Evolutionary conservation across 208 protist genomes (phyloP).

Genomic region (Crithidia thermophila): DNA sequence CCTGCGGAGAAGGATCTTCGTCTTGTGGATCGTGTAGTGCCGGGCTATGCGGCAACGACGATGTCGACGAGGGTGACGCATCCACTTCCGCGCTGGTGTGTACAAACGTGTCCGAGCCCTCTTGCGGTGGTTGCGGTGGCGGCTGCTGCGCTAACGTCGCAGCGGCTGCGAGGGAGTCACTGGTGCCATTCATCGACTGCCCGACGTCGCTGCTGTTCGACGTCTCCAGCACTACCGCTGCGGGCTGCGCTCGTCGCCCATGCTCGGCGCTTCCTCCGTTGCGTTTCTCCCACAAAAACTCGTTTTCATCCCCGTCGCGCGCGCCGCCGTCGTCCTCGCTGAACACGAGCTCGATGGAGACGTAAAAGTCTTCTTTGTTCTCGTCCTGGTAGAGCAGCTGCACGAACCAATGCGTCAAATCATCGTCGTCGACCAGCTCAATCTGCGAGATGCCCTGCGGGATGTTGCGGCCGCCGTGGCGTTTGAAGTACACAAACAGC

Average conservation of each 20-base stretch:
- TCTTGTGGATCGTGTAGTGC: no score
- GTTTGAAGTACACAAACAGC: constrained; percentile 55
- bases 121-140: background rate
- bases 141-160: background rate
- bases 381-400: constrained; percentile 74
- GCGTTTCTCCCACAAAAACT: no score
- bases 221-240: no score
- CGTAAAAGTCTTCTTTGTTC: constrained; percentile 64
- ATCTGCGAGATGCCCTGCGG: constrained; percentile 33
- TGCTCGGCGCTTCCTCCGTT: no score
- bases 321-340: constrained; percentile 32
- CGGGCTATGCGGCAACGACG: no score
- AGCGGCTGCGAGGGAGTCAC: no score
- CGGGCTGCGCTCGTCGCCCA: no score
- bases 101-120: no score
- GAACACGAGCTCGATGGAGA: constrained; percentile 69
- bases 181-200: background rate
- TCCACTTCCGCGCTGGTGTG: no score
- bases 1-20: no score
- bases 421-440: constrained; percentile 76
- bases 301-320: background rate
- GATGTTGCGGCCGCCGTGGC: constrained; percentile 40
- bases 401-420: constrained; percentile 80
- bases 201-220: no score
- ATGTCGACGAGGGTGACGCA: no score